Evolutionary conservation across 176 grass and related monocot species (phyloP).

Genomic region (Phoenix roebelenii): DNA sequence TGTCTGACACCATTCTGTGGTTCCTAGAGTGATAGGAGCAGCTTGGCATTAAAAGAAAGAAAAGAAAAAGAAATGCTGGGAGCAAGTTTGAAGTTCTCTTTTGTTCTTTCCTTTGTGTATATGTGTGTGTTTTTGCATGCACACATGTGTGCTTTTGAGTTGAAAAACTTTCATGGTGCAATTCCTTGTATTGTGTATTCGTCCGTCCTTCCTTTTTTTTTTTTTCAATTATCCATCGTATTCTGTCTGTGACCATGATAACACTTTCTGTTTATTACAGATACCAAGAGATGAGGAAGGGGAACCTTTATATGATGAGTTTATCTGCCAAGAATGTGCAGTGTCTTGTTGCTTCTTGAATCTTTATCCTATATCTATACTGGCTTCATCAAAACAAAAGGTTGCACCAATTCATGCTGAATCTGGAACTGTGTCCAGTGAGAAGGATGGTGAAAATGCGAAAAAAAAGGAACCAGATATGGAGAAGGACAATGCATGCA

Average conservation of each 20-base stretch:
- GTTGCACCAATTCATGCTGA: neutral
- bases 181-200: no score
- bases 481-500: conserved; percentile 29
- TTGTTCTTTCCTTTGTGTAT: no score
- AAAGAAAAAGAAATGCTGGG: no score
- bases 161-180: no score
- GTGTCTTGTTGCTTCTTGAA: conserved; percentile 67
- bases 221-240: no score
- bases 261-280: conserved; percentile 28
- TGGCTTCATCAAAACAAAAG: neutral
- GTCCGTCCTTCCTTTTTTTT: no score
- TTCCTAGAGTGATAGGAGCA: no score
- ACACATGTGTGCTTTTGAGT: no score
- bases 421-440: neutral
- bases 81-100: no score
- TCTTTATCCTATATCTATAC: conserved; percentile 41
- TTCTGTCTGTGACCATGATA: neutral
- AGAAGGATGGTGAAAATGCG: conserved; percentile 13
- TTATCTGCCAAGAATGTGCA: conserved; percentile 84
- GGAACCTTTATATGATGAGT: conserved; percentile 77
- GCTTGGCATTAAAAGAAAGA: no score
- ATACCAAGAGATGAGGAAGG: conserved; percentile 87
- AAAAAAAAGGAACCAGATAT: conserved; percentile 13
- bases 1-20: no score
- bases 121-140: no score